These are phyloP conservation scores for Angomonas ambiguus DNA, from an alignment of 208 protist species.

Conservation along the genomic window DNA sequence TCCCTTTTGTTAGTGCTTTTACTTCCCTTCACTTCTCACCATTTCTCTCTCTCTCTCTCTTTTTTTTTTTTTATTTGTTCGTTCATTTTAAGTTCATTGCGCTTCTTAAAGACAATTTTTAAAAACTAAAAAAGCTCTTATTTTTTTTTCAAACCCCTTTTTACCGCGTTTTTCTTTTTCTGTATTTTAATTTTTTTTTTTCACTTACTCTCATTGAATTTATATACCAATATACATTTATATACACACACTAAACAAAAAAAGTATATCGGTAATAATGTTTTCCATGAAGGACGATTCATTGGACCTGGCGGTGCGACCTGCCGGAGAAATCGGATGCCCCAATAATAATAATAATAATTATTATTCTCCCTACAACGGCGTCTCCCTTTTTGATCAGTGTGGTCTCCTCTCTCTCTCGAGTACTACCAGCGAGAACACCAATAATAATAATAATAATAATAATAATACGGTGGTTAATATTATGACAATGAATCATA, in stretches of 20 bases:
- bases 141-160: neutral
- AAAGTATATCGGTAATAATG: neutral
- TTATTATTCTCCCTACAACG: no score
- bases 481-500: no score
- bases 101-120: neutral
- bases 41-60: constrained; percentile 6
- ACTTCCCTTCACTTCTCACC: neutral
- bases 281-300: no score
- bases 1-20: neutral
- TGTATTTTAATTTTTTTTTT: neutral
- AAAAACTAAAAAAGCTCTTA: neutral
- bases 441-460: no score
- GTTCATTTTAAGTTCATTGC: neutral
- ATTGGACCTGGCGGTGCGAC: no score
- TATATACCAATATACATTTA: constrained; percentile 6
- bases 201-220: no score
- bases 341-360: no score
- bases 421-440: no score
- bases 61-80: constrained; percentile 8
- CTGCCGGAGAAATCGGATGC: no score
- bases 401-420: no score
- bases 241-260: neutral
- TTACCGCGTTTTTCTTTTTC: neutral
- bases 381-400: no score
- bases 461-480: no score